Conservation (phyloP, 306 rosid genomes). For the Cicer judaicum region DNA sequence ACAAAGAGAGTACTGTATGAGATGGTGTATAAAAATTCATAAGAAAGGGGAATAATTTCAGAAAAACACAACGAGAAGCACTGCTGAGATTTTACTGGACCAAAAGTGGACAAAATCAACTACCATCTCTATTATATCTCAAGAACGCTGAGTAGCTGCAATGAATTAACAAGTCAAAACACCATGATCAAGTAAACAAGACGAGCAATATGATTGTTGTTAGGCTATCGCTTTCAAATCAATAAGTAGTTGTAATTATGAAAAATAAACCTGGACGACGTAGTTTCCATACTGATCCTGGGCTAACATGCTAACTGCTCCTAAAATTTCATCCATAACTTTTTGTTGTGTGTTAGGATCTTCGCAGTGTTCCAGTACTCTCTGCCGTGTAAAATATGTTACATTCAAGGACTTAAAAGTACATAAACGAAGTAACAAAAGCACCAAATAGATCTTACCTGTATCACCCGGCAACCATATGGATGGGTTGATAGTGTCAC, state of each 20-base stretch:
- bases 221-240: background rate
- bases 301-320: slow-evolving; percentile 67
- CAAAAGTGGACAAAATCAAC: slow-evolving; percentile 10
- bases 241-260: slow-evolving; percentile 25
- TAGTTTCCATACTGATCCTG: slow-evolving; percentile 98
- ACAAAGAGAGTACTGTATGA: background rate
- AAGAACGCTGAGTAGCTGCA: slow-evolving; percentile 7
- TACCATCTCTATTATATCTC: background rate
- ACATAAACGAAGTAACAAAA: slow-evolving; percentile 1
- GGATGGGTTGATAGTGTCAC: slow-evolving; percentile 95
- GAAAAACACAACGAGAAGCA: background rate
- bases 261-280: slow-evolving; percentile 81
- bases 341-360: slow-evolving; percentile 74
- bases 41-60: background rate
- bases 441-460: slow-evolving; percentile 50
- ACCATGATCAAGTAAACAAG: slow-evolving; percentile 1
- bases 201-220: background rate
- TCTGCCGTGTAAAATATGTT: slow-evolving; percentile 55
- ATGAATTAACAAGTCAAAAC: slow-evolving; percentile 9
- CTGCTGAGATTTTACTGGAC: background rate
- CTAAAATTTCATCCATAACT: slow-evolving; percentile 81
- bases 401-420: slow-evolving; percentile 4
- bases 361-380: slow-evolving; percentile 87
- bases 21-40: background rate
- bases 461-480: slow-evolving; percentile 96